Base-by-base conservation (phyloP, 78 protist species). In the Creolimax fragrantissima region DNA sequence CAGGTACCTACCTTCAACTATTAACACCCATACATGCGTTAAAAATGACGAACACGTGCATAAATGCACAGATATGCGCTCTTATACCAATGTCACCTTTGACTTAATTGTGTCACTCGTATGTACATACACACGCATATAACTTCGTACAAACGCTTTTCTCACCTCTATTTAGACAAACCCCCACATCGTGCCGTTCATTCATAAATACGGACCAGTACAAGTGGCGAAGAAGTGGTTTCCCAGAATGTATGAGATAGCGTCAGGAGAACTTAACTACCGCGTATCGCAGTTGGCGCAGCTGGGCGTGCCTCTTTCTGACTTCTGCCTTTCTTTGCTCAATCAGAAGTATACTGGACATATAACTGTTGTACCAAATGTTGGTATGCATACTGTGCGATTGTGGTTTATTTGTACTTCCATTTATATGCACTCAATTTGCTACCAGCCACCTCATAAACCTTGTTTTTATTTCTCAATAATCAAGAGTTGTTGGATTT, bases 1-100 rank as follows among this genome's bases (percentile, higher is more conserved):
- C 96, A 95, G 89, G 93, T 83, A 83, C 7, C 11, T 11, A 58
- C 74, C 11, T 58, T 58, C 11, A 11, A 11, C 74, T 32, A 58
- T 17, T 58, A 11, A 11, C 74, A 11, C 74, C 74, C 74, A 11
- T 17, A 11, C 74, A 32, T 17, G 39, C 74, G 74, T 58, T 58
- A 32, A 17, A 11, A 17, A 17, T 11, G 39, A 17, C 74, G 74
- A 37, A 81, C 85, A 81, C 37, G 37, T 41, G 37, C 85, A 81
- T 5, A 81, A 24, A 81, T 41, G 37, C 85, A 5, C 85, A 81
- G 36, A 81, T 41, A 81, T 41, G 17, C 44, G 43, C 89, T 58
- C 74, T 58, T 58, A 58, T 58, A 24, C 74, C 74, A 32, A 58
- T n/a, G n/a, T n/a, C n/a, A n/a, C n/a, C n/a, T n/a, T n/a, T n/a